A percentile compares a stretch with the other conserved stretches of the same genome.
Conservation (phyloP, 2,329 filamentous ascomycete species). For the Cylindrodendrum hubeiense region DNA sequence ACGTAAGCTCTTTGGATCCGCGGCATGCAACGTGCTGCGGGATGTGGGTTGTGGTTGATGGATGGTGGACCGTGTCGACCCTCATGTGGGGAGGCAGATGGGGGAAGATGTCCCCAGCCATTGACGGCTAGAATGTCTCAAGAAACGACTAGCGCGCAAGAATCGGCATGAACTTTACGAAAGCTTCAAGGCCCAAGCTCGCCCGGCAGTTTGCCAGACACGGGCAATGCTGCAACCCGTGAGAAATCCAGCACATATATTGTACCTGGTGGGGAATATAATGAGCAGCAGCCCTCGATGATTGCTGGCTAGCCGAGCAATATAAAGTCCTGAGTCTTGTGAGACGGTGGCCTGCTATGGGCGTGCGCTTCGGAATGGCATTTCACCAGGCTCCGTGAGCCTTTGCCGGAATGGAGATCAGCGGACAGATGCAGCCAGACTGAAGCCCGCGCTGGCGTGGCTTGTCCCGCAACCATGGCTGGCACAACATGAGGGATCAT, state of each 20-base stretch:
- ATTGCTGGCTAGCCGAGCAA: constrained; percentile 9
- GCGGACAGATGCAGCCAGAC: constrained; percentile 13
- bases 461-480: constrained; percentile 10
- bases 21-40: constrained; percentile 26
- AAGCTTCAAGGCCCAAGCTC: constrained; percentile 28
- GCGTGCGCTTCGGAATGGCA: neutral
- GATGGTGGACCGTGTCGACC: constrained; percentile 10
- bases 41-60: constrained; percentile 37
- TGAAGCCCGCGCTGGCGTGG: constrained; percentile 26
- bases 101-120: constrained; percentile 33
- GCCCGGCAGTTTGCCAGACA: constrained; percentile 33
- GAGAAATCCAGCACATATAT: neutral
- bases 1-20: constrained; percentile 39
- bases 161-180: constrained; percentile 28
- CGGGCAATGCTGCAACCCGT: neutral
- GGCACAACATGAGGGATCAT: constrained; percentile 22
- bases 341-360: neutral
- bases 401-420: constrained; percentile 13
- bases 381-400: constrained; percentile 9
- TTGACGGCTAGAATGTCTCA: constrained; percentile 45
- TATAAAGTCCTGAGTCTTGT: neutral
- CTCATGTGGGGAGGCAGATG: constrained; percentile 34
- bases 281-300: neutral
- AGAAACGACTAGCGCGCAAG: constrained; percentile 43
- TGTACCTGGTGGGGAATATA: neutral